phyloP scores from a whole-genome alignment of 2,329 filamentous ascomycete species.

The Hypoxylon sp. region DNA sequence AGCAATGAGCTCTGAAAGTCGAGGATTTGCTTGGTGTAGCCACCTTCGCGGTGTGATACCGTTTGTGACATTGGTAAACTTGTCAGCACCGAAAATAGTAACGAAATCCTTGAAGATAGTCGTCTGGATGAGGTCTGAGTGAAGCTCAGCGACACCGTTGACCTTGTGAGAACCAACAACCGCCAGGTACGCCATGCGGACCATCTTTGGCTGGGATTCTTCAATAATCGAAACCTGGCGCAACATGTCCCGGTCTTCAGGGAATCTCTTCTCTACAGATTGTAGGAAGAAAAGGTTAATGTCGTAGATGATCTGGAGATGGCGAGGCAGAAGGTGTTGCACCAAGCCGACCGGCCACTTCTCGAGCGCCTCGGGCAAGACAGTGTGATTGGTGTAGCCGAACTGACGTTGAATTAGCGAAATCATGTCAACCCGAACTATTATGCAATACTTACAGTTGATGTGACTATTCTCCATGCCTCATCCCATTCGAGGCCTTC shows the following conservation, averaged over 20 bases:
- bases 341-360: constrained; percentile 97
- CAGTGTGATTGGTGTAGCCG: constrained; percentile 98
- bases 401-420: constrained; percentile 67
- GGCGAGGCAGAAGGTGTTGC: constrained; percentile 92
- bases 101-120: constrained; percentile 99
- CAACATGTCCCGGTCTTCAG: constrained; percentile 89
- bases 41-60: constrained; percentile 96
- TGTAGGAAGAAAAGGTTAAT: constrained; percentile 97
- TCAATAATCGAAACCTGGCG: constrained; percentile 95
- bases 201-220: constrained; percentile 96
- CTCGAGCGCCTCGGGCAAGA: constrained; percentile 95
- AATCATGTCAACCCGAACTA: constrained; percentile 29
- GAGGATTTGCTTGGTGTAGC: constrained; percentile 97
- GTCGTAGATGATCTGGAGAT: constrained; percentile 97
- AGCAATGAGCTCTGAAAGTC: constrained; percentile 90
- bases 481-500: constrained; percentile 95
- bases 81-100: constrained; percentile 92
- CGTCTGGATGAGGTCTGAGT: constrained; percentile 97
- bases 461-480: constrained; percentile 85
- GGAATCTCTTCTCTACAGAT: constrained; percentile 89
- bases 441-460: constrained; percentile 67
- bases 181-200: constrained; percentile 95
- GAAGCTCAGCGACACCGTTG: constrained; percentile 96
- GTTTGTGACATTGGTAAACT: constrained; percentile 99
- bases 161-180: constrained; percentile 99